Percentiles rank a stretch among this genome's conserved stretches.
These are phyloP conservation scores for Mortierella claussenii DNA, from an alignment of 192 early-diverging fungal species.

Conservation along the genomic window DNA sequence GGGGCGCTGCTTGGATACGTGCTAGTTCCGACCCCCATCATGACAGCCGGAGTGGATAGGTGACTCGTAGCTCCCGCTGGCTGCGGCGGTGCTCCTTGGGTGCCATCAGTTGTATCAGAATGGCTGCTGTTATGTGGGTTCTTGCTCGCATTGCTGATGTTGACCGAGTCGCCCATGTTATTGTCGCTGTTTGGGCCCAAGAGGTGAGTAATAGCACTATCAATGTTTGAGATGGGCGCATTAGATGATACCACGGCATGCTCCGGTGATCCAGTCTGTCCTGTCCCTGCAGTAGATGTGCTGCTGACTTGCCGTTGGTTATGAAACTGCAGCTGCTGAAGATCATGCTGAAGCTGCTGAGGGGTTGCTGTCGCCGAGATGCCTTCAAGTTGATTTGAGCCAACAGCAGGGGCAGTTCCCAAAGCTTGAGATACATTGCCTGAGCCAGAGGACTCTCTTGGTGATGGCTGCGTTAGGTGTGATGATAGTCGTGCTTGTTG, in stretches of 20 bases:
- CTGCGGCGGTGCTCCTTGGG: too few relatives aligned
- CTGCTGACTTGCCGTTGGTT: conserved; percentile 14
- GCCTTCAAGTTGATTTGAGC: not conserved
- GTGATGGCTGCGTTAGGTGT: not conserved
- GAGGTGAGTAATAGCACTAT: not conserved
- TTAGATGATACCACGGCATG: not conserved
- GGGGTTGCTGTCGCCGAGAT: not conserved
- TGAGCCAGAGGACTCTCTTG: too few relatives aligned
- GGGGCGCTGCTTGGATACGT: not conserved
- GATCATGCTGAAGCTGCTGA: conserved; percentile 28
- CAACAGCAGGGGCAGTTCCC: not conserved
- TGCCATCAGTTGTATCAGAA: too few relatives aligned
- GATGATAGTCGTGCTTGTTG: not conserved
- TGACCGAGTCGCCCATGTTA: not conserved
- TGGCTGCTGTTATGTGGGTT: not conserved
- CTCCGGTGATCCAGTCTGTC: not conserved
- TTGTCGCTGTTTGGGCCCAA: not conserved
- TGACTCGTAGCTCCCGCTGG: not conserved
- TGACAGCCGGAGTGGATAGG: not conserved
- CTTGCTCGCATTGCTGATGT: not conserved
- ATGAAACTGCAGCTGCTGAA: conserved; percentile 28
- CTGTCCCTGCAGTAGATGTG: not conserved
- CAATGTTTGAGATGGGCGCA: not conserved
- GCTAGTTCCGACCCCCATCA: too few relatives aligned
- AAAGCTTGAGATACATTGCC: too few relatives aligned